Conservation (phyloP, 306 rosid genomes). For the Glycyrrhiza uralensis region DNA sequence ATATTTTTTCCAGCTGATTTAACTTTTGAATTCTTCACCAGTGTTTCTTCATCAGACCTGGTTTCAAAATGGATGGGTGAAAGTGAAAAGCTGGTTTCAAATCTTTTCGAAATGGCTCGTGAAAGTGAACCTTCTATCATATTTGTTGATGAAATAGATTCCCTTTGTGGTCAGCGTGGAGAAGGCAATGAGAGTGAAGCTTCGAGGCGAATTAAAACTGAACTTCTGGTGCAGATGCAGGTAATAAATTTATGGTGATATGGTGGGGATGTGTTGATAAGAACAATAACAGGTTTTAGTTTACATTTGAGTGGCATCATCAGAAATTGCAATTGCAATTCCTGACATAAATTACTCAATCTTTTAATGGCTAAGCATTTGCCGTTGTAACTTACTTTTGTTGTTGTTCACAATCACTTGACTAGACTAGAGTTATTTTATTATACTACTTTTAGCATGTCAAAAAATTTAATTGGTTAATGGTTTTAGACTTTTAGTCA, state of each 20-base stretch:
- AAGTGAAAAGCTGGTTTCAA: conserved; percentile 98
- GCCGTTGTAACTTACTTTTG: background rate
- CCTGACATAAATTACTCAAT: background rate
- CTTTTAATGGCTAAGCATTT: background rate
- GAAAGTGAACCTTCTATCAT: conserved; percentile 98
- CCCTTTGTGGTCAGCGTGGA: conserved; percentile 93
- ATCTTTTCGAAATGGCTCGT: conserved; percentile 99
- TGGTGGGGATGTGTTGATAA: conserved; percentile 7
- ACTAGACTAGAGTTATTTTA: background rate
- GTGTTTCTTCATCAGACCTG: conserved; percentile 95
- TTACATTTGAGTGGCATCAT: conserved; percentile 15
- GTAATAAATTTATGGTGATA: conserved; percentile 42
- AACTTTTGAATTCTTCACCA: conserved; percentile 33
- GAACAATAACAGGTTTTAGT: conserved; percentile 2
- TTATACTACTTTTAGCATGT: background rate
- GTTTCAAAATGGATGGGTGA: conserved; percentile 99
- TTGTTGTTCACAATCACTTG: background rate
- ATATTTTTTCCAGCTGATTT: conserved; percentile 16
- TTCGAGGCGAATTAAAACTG: conserved; percentile 96
- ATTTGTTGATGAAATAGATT: conserved; percentile 96
- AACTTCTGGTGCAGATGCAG: conserved; percentile 99
- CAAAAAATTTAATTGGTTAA: background rate
- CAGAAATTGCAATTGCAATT: background rate
- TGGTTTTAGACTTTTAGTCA: background rate
- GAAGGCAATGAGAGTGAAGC: conserved; percentile 99